Conservation (phyloP, 148 eudicot species). For the Rhododendron mucronatum region DNA sequence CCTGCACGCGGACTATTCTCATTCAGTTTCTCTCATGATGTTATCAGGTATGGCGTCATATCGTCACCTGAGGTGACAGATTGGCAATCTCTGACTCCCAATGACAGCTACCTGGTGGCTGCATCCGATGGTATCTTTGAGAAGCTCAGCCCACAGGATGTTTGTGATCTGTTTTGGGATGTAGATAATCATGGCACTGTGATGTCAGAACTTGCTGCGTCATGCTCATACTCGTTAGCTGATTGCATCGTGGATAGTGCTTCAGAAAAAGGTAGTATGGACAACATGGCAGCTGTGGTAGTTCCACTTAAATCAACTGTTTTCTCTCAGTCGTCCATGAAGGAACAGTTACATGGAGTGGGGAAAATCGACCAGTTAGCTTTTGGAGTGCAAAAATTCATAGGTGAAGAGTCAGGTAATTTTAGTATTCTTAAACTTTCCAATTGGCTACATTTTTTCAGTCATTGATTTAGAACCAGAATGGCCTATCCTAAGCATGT, state of each 20-base stretch:
- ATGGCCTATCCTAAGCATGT: not conserved
- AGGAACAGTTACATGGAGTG: constrained; percentile 15
- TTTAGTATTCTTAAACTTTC: constrained; percentile 6
- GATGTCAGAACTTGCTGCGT: constrained; percentile 38
- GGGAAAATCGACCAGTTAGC: constrained; percentile 18
- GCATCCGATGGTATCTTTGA: constrained; percentile 98
- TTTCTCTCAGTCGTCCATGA: constrained; percentile 20
- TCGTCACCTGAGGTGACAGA: constrained; percentile 91
- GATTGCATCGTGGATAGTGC: constrained; percentile 76
- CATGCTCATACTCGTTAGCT: constrained; percentile 67
- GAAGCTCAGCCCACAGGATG: constrained; percentile 67
- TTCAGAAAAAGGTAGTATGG: constrained; percentile 65
- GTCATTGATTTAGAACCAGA: not conserved
- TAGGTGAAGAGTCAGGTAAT: constrained; percentile 36
- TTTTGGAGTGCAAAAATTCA: constrained; percentile 29
- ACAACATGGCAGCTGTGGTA: constrained; percentile 83
- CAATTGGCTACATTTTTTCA: not conserved
- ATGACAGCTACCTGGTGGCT: constrained; percentile 82
- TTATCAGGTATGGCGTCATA: constrained; percentile 80
- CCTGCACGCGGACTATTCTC: not conserved
- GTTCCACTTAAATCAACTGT: constrained; percentile 57
- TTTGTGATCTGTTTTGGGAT: constrained; percentile 86
- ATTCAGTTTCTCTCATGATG: constrained; percentile 1
- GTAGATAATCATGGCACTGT: constrained; percentile 37
- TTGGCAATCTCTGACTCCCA: constrained; percentile 78